Evolutionary conservation across 148 eudicot genomes (phyloP).

Genomic region (Arctostaphylos glauca): DNA sequence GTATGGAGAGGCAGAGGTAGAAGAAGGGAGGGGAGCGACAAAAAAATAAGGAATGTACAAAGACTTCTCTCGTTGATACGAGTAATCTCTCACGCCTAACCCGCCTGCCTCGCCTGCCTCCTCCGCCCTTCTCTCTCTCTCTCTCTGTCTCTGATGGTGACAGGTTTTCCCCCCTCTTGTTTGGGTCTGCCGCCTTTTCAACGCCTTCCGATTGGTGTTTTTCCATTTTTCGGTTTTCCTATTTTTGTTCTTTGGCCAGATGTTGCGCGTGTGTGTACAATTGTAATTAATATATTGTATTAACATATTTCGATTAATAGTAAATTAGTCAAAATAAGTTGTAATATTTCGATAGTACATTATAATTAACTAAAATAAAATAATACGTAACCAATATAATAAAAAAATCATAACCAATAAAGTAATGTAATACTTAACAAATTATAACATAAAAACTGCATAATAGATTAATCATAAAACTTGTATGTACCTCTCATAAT

Average conservation of each 20-base stretch:
- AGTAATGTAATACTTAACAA: too few relatives aligned
- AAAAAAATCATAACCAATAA: too few relatives aligned
- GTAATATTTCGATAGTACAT: too few relatives aligned
- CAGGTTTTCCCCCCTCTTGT: background rate
- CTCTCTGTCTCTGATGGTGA: constrained; percentile 4
- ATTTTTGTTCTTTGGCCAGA: background rate
- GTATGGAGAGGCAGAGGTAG: background rate
- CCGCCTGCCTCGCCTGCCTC: background rate
- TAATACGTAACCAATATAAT: too few relatives aligned
- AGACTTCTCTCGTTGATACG: background rate
- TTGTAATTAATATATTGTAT: too few relatives aligned
- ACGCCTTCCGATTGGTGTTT: background rate
- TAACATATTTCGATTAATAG: too few relatives aligned
- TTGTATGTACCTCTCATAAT: too few relatives aligned
- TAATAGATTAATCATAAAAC: too few relatives aligned
- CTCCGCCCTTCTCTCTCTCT: background rate
- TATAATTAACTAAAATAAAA: too few relatives aligned
- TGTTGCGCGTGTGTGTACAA: too few relatives aligned
- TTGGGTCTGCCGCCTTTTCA: background rate
- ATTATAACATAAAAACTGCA: too few relatives aligned
- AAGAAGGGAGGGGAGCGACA: background rate
- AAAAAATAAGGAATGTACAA: background rate
- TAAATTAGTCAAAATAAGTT: too few relatives aligned
- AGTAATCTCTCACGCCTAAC: background rate
- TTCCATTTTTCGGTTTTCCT: background rate